Percentiles rank a stretch among this genome's conserved stretches.
These are phyloP conservation scores for Kickxella alabastrina DNA, from an alignment of 192 early-diverging fungal genomes.

Conservation along the genomic window DNA sequence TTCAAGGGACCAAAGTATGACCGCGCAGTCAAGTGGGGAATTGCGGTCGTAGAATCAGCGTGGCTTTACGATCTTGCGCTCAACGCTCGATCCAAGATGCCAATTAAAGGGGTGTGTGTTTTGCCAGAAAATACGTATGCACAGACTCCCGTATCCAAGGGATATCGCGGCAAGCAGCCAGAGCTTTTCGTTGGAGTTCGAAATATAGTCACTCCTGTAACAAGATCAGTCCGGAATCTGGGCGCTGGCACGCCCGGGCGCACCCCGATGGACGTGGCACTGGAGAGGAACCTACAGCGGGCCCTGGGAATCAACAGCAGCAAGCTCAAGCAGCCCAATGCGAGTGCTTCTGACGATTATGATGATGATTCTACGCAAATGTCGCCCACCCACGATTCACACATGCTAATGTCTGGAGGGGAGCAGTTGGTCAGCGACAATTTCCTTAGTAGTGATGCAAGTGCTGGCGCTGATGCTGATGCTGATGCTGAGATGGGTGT, in stretches of 20 bases:
- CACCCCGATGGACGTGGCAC: slow-evolving; percentile 39
- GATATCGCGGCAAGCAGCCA: background rate
- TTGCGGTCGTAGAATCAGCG: slow-evolving; percentile 60
- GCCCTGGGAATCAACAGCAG: slow-evolving; percentile 33
- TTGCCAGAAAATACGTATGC: no score
- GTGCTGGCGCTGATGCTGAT: background rate
- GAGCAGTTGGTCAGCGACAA: background rate
- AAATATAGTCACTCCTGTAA: slow-evolving; percentile 8
- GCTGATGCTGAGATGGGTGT: background rate
- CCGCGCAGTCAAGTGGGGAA: slow-evolving; percentile 67
- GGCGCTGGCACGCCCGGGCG: slow-evolving; percentile 28
- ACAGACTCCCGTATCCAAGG: background rate
- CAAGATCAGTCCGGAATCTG: slow-evolving; percentile 1
- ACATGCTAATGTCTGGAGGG: background rate
- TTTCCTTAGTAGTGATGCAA: background rate
- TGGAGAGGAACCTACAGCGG: slow-evolving; percentile 34
- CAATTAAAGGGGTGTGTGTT: no score
- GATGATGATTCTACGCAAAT: slow-evolving; percentile 34
- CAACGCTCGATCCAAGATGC: no score
- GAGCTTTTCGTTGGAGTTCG: background rate
- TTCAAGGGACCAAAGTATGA: slow-evolving; percentile 68
- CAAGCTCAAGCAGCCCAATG: background rate
- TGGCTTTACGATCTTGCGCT: slow-evolving; percentile 43
- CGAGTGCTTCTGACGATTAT: background rate
- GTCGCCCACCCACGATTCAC: slow-evolving; percentile 13